phyloP scores from a whole-genome alignment of 306 rosid genomes.

The Cicer arietinum region DNA sequence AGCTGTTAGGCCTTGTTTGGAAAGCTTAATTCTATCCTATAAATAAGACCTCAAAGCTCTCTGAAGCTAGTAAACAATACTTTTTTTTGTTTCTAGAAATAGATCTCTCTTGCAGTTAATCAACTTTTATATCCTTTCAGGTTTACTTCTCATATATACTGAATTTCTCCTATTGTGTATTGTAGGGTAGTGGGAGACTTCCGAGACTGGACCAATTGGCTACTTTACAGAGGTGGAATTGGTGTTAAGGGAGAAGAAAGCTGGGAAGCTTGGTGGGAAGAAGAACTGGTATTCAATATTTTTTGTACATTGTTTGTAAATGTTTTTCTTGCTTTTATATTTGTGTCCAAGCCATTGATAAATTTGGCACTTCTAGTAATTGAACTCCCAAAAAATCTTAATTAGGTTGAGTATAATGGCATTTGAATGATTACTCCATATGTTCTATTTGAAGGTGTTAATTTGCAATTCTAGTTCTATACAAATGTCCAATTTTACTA shows the following conservation, averaged over 20 bases:
- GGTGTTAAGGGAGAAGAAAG: constrained; percentile 99
- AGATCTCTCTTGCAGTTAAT: background rate
- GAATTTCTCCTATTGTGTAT: constrained; percentile 39
- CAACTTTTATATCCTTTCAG: constrained; percentile 9
- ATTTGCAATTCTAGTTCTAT: background rate
- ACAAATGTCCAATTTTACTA: background rate
- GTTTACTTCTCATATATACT: constrained; percentile 24
- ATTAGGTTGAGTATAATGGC: constrained; percentile 21
- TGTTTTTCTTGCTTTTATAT: constrained; percentile 9
- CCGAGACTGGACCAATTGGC: constrained; percentile 98
- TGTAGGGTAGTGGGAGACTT: constrained; percentile 86
- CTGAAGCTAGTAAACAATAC: background rate
- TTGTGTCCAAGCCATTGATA: background rate
- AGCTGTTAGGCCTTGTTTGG: background rate
- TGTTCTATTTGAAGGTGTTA: constrained; percentile 4
- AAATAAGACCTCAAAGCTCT: background rate
- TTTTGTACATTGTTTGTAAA: constrained; percentile 20
- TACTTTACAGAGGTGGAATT: constrained; percentile 90
- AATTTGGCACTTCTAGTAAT: constrained; percentile 14
- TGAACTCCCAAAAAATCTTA: constrained; percentile 9
- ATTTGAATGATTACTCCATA: background rate
- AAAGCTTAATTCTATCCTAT: background rate
- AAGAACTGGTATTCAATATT: constrained; percentile 77
- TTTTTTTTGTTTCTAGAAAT: background rate
- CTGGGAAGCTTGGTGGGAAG: constrained; percentile 99